A percentile compares a stretch with the other conserved stretches of the same genome.
phyloP scores from a whole-genome alignment of 2,329 filamentous ascomycete genomes.

The Alternaria longipes region DNA sequence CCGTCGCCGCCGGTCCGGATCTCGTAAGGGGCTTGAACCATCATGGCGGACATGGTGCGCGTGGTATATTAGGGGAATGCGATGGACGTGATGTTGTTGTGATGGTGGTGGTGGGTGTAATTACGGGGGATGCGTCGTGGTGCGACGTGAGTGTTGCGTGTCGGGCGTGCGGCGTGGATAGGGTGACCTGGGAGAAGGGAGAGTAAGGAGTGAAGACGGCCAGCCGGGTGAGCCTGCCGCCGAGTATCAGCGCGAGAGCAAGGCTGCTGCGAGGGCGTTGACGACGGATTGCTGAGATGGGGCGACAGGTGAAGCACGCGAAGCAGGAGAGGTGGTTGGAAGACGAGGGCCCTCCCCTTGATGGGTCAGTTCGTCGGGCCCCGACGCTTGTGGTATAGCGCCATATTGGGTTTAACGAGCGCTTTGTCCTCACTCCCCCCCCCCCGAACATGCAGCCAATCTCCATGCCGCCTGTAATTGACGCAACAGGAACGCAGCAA shows the following conservation, averaged over 20 bases:
- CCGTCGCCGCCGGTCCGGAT: slow-evolving; percentile 71
- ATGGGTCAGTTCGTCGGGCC: slow-evolving; percentile 22
- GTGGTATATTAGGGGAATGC: slow-evolving; percentile 20
- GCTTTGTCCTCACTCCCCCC: slow-evolving; percentile 16
- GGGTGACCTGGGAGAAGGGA: slow-evolving; percentile 33
- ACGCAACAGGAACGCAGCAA: neutral
- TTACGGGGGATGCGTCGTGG: slow-evolving; percentile 26
- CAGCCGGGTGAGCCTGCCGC: slow-evolving; percentile 40
- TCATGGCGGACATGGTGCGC: slow-evolving; percentile 49
- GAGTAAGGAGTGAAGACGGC: slow-evolving; percentile 48
- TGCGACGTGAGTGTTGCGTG: slow-evolving; percentile 37
- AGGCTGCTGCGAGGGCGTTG: slow-evolving; percentile 32
- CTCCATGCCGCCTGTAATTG: neutral
- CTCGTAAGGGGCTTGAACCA: slow-evolving; percentile 70
- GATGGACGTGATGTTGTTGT: slow-evolving; percentile 15
- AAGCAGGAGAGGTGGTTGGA: slow-evolving; percentile 32
- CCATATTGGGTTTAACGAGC: slow-evolving; percentile 13
- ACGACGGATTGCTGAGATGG: slow-evolving; percentile 33
- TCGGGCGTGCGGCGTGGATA: slow-evolving; percentile 34
- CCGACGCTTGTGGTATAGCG: slow-evolving; percentile 19
- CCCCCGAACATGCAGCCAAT: slow-evolving; percentile 4
- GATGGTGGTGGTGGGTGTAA: slow-evolving; percentile 9
- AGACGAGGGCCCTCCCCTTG: slow-evolving; percentile 22
- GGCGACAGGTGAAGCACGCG: slow-evolving; percentile 31
- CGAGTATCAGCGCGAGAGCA: slow-evolving; percentile 38